Conservation (phyloP, 495 filamentous ascomycete genomes). For the Oleoguttula mirabilis region DNA sequence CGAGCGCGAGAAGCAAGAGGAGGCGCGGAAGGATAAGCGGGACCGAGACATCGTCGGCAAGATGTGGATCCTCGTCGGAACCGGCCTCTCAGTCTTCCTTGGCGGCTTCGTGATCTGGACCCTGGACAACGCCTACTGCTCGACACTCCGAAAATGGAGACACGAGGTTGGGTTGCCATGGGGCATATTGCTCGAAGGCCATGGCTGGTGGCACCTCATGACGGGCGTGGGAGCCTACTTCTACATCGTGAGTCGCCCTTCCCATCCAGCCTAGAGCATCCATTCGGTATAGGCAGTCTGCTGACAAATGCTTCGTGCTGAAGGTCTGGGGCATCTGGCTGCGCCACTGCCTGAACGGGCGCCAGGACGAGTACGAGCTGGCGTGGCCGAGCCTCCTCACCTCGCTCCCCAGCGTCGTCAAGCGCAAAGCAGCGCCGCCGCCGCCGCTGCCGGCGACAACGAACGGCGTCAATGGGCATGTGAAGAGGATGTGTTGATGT, state of each 20-base stretch:
- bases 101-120: slow-evolving; percentile 80
- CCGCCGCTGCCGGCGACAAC: no score
- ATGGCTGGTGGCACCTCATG: slow-evolving; percentile 89
- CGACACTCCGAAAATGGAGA: slow-evolving; percentile 55
- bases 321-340: slow-evolving; percentile 86
- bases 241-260: no score
- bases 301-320: no score
- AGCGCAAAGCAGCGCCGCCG: no score
- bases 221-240: slow-evolving; percentile 62
- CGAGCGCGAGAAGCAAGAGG: slow-evolving; percentile 19
- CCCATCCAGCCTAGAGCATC: no score
- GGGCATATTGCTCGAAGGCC: slow-evolving; percentile 81
- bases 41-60: slow-evolving; percentile 48
- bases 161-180: slow-evolving; percentile 70
- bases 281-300: no score
- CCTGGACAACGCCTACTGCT: slow-evolving; percentile 74
- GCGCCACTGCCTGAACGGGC: slow-evolving; percentile 63
- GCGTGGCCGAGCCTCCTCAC: slow-evolving; percentile 55
- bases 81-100: slow-evolving; percentile 64
- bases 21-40: slow-evolving; percentile 38
- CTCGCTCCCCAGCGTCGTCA: no score
- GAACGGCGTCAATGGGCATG: no score
- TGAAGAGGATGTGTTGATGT: no score
- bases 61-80: slow-evolving; percentile 66
- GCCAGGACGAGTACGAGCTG: slow-evolving; percentile 63